These are phyloP conservation scores for Daldinia caldariorum DNA, from an alignment of 495 filamentous ascomycete species.

Conservation along the genomic window DNA sequence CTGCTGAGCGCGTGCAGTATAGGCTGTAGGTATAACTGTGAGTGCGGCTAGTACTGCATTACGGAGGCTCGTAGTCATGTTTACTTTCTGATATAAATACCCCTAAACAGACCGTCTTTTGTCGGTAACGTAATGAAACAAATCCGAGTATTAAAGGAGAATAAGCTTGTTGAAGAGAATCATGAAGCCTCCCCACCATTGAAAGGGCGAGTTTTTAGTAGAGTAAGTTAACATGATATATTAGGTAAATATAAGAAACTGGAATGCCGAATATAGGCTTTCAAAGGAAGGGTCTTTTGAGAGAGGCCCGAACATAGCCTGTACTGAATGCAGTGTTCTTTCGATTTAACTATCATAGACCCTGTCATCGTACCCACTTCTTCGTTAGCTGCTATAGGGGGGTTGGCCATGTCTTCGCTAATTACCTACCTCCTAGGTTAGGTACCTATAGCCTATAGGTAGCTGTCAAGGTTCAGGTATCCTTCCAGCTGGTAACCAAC, in stretches of 20 bases:
- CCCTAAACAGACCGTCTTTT: not conserved
- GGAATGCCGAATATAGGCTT: constrained; percentile 11
- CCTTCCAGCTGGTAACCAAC: constrained; percentile 3
- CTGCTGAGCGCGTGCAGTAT: constrained; percentile 6
- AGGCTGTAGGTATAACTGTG: constrained; percentile 18
- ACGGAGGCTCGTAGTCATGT: constrained; percentile 28
- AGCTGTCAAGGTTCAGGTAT: constrained; percentile 30
- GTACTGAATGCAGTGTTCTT: constrained; percentile 37
- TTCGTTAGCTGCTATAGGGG: not conserved
- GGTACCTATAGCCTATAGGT: too few species aligned
- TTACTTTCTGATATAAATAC: constrained; percentile 6
- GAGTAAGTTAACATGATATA: constrained; percentile 23
- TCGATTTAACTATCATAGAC: constrained; percentile 33
- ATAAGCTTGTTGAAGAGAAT: not conserved
- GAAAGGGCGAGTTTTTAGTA: constrained; percentile 2
- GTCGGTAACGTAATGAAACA: constrained; percentile 4
- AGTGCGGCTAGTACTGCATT: constrained; percentile 29
- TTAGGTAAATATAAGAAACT: not conserved
- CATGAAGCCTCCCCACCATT: constrained; percentile 2
- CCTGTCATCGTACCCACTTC: constrained; percentile 33
- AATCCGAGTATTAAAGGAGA: constrained; percentile 1
- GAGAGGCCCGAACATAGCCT: not conserved
- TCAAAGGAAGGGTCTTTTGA: constrained; percentile 35
- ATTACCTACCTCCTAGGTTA: not conserved
- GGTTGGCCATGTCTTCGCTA: not conserved